Evolutionary conservation across 2,329 filamentous ascomycete genomes (phyloP), one percentile per base, ranked within the genome.

Genomic region (Fusarium nisikadoi): DNA sequence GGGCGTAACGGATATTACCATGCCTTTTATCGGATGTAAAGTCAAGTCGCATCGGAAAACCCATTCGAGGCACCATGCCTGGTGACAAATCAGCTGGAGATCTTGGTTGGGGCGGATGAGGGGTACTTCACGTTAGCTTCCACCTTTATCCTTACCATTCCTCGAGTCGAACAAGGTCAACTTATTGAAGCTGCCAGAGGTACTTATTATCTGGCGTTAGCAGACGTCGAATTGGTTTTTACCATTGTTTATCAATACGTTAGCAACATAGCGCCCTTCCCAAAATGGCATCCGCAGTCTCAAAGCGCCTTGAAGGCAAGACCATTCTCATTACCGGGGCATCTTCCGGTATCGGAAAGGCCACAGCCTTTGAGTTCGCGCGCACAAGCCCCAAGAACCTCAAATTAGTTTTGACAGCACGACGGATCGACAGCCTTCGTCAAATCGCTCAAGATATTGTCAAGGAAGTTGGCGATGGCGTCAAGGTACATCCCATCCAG

Each of bases 291-390:
- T 82, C 87, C 25, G 90, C 92, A 79, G 90, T 92, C 83, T 87
- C 88, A 71, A 92, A 94, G 81, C 94, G 95, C 85, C 93, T 98
- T 59, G 89, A 92, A 78, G 94, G 94, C 88, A 98, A 98, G 85
- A 98, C 94, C 4, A 86, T 98, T 61, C 83, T 98, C 58, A 89
- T 99, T 67, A 98, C 96, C 5, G 96, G 96, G 62, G 96, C 95
- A 25, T 96, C 93, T 2, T 96, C 94, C 8, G 96, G 96, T 63
- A 98, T 99, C 80, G 96, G 96, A 17, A 89, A 88, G 62, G 89
- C 88, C 72, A 92, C 89, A 11, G 96, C 95, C 12, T 86, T 96
- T 74, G 96, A 98, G 82, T 99, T 98, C 79, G 95, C 96, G 17
- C 90, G 94, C 62, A 95, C 95, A 5, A 89, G 92, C 23, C 94